A percentile compares a stretch with the other conserved stretches of the same genome.
Conservation (phyloP, 306 rosid genomes). For the Ammopiptanthus mongolicus region DNA sequence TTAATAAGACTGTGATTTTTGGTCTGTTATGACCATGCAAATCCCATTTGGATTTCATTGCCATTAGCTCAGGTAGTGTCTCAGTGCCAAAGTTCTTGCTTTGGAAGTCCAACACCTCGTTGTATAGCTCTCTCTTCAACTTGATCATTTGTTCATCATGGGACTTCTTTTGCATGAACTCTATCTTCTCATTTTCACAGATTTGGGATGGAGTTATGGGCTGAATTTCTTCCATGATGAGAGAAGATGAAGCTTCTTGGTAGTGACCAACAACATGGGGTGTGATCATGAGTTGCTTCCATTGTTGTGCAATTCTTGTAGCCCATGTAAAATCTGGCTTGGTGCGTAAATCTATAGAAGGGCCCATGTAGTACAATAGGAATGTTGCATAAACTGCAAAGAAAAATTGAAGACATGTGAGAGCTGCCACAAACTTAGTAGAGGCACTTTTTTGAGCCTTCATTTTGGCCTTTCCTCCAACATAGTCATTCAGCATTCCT, state of each 20-base stretch:
- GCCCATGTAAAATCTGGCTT: constrained; percentile 84
- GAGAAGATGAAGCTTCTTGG: constrained; percentile 55
- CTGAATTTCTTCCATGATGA: constrained; percentile 32
- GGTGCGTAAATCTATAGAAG: constrained; percentile 66
- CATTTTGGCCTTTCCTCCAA: constrained; percentile 49
- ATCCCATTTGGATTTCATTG: constrained; percentile 84
- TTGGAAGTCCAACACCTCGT: constrained; percentile 63
- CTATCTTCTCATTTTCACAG: constrained; percentile 79
- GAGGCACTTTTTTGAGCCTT: constrained; percentile 46
- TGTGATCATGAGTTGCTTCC: constrained; percentile 60
- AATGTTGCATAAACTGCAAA: constrained; percentile 90
- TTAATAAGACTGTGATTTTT: constrained; percentile 69
- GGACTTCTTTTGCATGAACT: constrained; percentile 88
- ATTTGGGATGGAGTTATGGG: constrained; percentile 42
- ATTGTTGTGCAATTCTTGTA: constrained; percentile 68
- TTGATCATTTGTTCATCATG: constrained; percentile 74
- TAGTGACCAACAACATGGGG: constrained; percentile 63
- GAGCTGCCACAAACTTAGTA: constrained; percentile 54
- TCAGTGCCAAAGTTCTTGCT: constrained; percentile 51
- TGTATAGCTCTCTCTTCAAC: constrained; percentile 69
- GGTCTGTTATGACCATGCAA: constrained; percentile 46
- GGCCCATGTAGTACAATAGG: constrained; percentile 80
- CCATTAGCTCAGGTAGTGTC: constrained; percentile 66
- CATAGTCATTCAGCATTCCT: constrained; percentile 85
- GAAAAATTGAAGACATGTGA: constrained; percentile 83